These are phyloP conservation scores for Nigrospora oryzae DNA, from an alignment of 2,329 filamentous ascomycete species.

Conservation along the genomic window DNA sequence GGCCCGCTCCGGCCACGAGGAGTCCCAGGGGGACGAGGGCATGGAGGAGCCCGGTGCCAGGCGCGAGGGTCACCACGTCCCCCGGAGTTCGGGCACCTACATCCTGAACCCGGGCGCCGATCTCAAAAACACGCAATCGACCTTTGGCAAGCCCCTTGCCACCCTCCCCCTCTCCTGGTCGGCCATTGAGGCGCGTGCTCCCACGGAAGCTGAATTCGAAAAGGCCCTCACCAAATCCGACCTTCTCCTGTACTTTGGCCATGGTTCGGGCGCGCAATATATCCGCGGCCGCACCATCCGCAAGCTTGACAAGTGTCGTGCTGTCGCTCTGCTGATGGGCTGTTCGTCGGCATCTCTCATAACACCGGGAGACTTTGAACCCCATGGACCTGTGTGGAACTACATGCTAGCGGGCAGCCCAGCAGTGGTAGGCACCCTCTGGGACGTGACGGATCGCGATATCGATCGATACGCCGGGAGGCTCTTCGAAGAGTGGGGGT, in stretches of 20 bases:
- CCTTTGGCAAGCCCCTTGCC: constrained; percentile 60
- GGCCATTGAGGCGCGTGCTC: constrained; percentile 58
- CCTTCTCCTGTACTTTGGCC: constrained; percentile 87
- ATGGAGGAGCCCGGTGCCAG: constrained; percentile 7
- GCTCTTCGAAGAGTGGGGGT: constrained; percentile 79
- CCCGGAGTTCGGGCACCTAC: constrained; percentile 54
- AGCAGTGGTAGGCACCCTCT: constrained; percentile 84
- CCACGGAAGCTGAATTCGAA: constrained; percentile 72
- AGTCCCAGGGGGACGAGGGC: constrained; percentile 1
- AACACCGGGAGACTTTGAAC: constrained; percentile 80
- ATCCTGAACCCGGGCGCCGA: constrained; percentile 88
- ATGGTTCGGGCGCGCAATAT: constrained; percentile 91
- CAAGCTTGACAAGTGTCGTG: constrained; percentile 63
- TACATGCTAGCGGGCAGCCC: constrained; percentile 85
- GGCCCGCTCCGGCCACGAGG: constrained; percentile 15
- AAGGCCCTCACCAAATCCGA: constrained; percentile 55
- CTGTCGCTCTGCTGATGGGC: constrained; percentile 84
- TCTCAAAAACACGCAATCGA: constrained; percentile 68
- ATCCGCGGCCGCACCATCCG: constrained; percentile 79
- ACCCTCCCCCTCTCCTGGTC: constrained; percentile 63
- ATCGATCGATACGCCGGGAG: constrained; percentile 85
- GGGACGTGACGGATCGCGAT: constrained; percentile 97
- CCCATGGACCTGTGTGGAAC: constrained; percentile 82
- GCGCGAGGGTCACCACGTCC: constrained; percentile 46
- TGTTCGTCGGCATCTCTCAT: constrained; percentile 79